Evolutionary conservation across 805 yeast genomes (phyloP), one percentile per base, ranked within the genome.

Genomic region (Metschnikowia koreensis): DNA sequence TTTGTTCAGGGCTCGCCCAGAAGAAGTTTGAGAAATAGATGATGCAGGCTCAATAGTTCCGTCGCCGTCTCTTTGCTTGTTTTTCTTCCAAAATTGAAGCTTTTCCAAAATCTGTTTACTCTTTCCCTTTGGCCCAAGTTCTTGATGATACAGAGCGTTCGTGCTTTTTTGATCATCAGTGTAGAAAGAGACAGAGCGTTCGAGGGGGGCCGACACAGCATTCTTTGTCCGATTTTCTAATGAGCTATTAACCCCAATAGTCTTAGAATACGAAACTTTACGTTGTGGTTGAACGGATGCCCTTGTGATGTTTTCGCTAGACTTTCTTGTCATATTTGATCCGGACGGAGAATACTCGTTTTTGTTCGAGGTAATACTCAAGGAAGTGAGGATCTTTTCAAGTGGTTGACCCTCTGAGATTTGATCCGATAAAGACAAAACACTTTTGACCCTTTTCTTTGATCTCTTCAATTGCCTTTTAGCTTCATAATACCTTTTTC

Each of bases 81-180:
- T 37, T 47, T 54, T 46, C 47, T 68, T 73, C 79, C 79, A 74
- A 53, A 74, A 74, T 59, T 69, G 74, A 6, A 74, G 60, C 50
- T 65, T 70, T 37, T 62, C 65, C 27, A 73, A 54, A 17, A 73
- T 54, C 39, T 61, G 66, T 28, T 58, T 62, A 42, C 66, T 63
- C 53, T 61, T 63, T 16, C 46, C 45, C 36, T 51, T 61, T 42
- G 51, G 61, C 39, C 40, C 56, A 46, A 38, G 52, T 38, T 38
- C 54, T 10, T 40, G 29, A 10, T 26, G 42, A 26, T 26, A 49
- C 41, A 46, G 22, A 15, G 33, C 31, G n/a, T 26, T 15, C 6
- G 55, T 38, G 48, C 48, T 36, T 43, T 44, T 22, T 50, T 42
- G 45, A 52, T 61, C 64, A 33, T 62, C 63, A 6, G 66, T 61